Conservation (phyloP, 257 asterid species). For the Misopates orontium region DNA sequence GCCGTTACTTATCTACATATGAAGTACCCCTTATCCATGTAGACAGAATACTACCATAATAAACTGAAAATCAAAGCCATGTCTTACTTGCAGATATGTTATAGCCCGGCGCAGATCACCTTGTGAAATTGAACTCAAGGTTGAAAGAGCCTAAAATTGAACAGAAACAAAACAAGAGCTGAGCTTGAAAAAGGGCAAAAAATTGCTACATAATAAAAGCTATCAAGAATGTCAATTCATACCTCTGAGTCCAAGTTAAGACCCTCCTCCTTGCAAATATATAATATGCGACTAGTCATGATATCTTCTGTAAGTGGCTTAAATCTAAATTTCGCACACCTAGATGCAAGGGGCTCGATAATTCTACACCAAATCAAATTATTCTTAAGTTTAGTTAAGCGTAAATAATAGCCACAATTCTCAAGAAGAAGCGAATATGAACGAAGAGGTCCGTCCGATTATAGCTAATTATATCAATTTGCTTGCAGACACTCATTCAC, state of each 20-base stretch:
- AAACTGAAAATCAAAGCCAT: slow-evolving; percentile 18
- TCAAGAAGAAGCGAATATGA: not conserved
- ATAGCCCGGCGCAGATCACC: slow-evolving; percentile 97
- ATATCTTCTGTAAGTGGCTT: slow-evolving; percentile 92
- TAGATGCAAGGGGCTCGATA: slow-evolving; percentile 96
- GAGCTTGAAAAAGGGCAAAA: slow-evolving; percentile 7
- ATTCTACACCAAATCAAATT: slow-evolving; percentile 48
- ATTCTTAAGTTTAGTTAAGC: slow-evolving; percentile 26
- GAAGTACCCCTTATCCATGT: slow-evolving; percentile 1
- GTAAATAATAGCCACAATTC: slow-evolving; percentile 3
- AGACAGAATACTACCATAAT: not conserved
- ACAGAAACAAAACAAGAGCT: slow-evolving; percentile 3
- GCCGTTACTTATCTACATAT: not conserved
- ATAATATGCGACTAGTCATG: slow-evolving; percentile 72
- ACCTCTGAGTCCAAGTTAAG: slow-evolving; percentile 90
- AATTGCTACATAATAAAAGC: slow-evolving; percentile 16
- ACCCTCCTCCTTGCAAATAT: slow-evolving; percentile 89
- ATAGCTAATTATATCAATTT: not conserved
- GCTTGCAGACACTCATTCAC: slow-evolving; percentile 3
- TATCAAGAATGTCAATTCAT: slow-evolving; percentile 27
- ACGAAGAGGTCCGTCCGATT: not conserved
- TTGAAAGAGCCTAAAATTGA: slow-evolving; percentile 69
- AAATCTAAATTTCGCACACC: slow-evolving; percentile 98
- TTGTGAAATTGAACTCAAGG: slow-evolving; percentile 87
- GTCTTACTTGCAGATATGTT: slow-evolving; percentile 87